phyloP scores from a whole-genome alignment of 371 early-diverging fungal species.

The Mortierella sp. region DNA sequence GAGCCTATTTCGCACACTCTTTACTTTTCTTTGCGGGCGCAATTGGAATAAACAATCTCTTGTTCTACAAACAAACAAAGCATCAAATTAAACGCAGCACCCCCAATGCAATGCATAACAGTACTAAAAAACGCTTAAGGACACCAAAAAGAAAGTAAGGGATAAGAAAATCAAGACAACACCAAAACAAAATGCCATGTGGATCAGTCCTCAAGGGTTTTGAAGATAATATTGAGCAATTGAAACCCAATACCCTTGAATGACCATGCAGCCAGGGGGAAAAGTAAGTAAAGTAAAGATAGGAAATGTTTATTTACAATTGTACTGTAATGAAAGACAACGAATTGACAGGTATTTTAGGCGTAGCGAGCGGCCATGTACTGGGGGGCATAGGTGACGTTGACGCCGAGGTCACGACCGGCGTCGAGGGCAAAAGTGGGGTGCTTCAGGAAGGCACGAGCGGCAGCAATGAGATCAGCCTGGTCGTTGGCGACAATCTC shows the following conservation, averaged over 20 bases:
- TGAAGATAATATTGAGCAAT: too few species aligned
- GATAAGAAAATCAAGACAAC: too few species aligned
- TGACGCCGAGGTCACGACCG: conserved; percentile 34
- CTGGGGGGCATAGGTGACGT: conserved; percentile 19
- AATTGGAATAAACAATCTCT: not conserved
- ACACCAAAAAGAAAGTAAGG: too few species aligned
- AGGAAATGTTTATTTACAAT: not conserved
- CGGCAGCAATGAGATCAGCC: conserved; percentile 83
- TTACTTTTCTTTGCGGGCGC: not conserved
- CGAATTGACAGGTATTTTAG: not conserved
- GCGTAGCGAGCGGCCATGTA: conserved; percentile 11
- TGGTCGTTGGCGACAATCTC: conserved; percentile 69
- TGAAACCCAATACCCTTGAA: too few species aligned
- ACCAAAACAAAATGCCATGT: too few species aligned
- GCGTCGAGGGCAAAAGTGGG: conserved; percentile 66
- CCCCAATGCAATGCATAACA: too few species aligned
- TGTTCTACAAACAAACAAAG: not conserved
- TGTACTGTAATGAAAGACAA: not conserved
- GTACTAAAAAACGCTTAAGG: too few species aligned
- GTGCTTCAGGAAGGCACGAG: conserved; percentile 80
- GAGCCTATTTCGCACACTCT: not conserved
- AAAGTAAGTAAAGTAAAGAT: too few species aligned
- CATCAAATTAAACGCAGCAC: not conserved
- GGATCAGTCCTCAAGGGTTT: too few species aligned
- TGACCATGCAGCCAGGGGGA: too few species aligned